Base-by-base conservation (phyloP, 2,329 filamentous ascomycete genomes). In the Sporothrix luriei region DNA sequence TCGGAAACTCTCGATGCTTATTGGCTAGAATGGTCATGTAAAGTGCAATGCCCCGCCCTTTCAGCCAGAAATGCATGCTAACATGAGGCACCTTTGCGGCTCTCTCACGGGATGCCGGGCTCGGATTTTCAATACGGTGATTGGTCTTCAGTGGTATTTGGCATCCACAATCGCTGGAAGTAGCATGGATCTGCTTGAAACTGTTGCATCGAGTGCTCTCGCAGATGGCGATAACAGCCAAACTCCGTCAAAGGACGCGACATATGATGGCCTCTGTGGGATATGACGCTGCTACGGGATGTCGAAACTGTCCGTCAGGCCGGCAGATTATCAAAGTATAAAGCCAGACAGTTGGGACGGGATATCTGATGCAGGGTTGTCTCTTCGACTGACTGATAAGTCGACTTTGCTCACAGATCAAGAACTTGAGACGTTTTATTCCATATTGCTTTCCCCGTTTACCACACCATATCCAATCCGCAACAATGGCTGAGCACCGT, bases 1-100 rank as follows among this genome's bases (percentile, higher is more conserved):
- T 66, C 62, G 62, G 62, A 66, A 66, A 52, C 62, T 66, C 48
- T 51, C 26, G 26, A 16, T n/a, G 26, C 10, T 40, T 2, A 66
- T 66, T 66, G 62, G 62, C 48, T 33, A 24, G 62, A 52, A 10
- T n/a, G 4, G 6, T 9, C 61, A 4, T 66, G 62, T 66, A 66
- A 66, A 66, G 62, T 66, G 29, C 24, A 52, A 40, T n/a, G 26
- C 43, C 61, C 43, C 49, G 40, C 40, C 61, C 57, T 2, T 4
- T 4, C 33, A 43, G 33, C 2, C n/a, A n/a, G 33, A 33, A 24
- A 43, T 62, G 59, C 21, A 48, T 21, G 40, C 59, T 29, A 48
- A 46, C 59, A 7, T 40, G 40, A 62, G 59, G 6, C 24, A 24
- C 33, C 33, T 19, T 40, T 43, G n/a, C 5, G 26, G 24, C 24